Conservation (phyloP, 352 stramenopile species). For the Globisporangium perplexum region DNA sequence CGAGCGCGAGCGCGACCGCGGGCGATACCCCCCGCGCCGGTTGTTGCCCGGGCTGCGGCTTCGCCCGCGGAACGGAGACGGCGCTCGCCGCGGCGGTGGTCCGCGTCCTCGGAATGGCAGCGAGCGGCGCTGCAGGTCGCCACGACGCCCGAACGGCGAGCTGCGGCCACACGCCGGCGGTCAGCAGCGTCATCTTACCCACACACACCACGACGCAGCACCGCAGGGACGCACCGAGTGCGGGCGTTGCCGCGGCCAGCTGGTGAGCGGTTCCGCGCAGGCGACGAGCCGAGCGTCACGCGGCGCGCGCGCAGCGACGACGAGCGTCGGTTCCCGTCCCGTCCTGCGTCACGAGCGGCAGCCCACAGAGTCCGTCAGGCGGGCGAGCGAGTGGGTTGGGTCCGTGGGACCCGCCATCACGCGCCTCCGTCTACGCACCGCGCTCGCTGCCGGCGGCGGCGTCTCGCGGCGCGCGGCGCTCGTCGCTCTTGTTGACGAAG, state of each 20-base stretch:
- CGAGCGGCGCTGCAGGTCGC: slow-evolving; percentile 7
- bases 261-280: slow-evolving; percentile 7
- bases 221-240: slow-evolving; percentile 3
- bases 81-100: slow-evolving; percentile 17
- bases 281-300: slow-evolving; percentile 1
- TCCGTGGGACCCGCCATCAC: no score
- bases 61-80: slow-evolving; percentile 45
- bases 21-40: slow-evolving; percentile 11
- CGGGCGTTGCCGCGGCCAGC: slow-evolving; percentile 2
- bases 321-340: slow-evolving; percentile 9
- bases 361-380: no score
- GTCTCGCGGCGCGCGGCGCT: no score
- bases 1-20: slow-evolving; percentile 30
- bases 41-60: slow-evolving; percentile 33
- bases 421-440: neutral
- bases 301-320: slow-evolving; percentile 9
- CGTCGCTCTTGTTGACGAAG: slow-evolving; percentile 3
- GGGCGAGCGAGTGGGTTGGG: no score
- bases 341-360: neutral
- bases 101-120: slow-evolving; percentile 18
- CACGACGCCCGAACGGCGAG: slow-evolving; percentile 3
- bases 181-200: no score
- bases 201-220: no score
- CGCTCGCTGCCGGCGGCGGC: neutral
- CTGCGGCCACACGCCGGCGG: no score